Evolutionary conservation across 495 filamentous ascomycete species (phyloP).

Genomic region (Aspergillus haitiensis): DNA sequence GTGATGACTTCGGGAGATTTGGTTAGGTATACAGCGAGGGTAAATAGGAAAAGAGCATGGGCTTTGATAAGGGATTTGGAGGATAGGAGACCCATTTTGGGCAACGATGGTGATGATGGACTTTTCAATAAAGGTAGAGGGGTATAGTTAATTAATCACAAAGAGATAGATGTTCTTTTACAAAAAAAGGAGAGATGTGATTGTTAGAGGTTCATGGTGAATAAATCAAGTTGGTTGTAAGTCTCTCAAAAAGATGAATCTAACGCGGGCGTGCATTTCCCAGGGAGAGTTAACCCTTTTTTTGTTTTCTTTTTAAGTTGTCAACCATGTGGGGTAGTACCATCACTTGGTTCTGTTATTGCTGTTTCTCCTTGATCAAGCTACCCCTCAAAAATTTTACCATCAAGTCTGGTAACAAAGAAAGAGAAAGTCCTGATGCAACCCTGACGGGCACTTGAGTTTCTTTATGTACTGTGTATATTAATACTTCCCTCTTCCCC

Average conservation of each 20-base stretch:
- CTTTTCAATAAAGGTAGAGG: background rate
- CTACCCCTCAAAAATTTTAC: background rate
- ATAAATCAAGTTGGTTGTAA: background rate
- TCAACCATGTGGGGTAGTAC: constrained; percentile 7
- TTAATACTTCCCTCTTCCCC: too few relatives aligned
- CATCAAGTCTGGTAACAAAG: background rate
- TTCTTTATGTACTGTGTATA: too few relatives aligned
- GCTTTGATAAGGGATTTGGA: constrained; percentile 73
- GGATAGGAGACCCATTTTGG: constrained; percentile 74
- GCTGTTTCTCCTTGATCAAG: background rate
- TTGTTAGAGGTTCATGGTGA: background rate
- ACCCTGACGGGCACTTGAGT: too few relatives aligned
- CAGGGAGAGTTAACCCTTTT: too few relatives aligned
- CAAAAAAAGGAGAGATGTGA: background rate
- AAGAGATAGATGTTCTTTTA: background rate
- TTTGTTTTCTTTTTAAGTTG: background rate
- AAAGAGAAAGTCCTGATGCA: background rate
- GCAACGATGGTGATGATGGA: background rate
- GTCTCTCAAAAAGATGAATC: background rate
- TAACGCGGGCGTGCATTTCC: too few relatives aligned
- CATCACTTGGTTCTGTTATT: background rate
- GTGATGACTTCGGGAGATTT: constrained; percentile 65
- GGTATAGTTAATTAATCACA: background rate
- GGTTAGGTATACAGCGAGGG: constrained; percentile 79
- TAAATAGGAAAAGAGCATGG: constrained; percentile 77